These are phyloP conservation scores for Olyra latifolia DNA, from an alignment of 176 grass and related monocot species.

Conservation along the genomic window DNA sequence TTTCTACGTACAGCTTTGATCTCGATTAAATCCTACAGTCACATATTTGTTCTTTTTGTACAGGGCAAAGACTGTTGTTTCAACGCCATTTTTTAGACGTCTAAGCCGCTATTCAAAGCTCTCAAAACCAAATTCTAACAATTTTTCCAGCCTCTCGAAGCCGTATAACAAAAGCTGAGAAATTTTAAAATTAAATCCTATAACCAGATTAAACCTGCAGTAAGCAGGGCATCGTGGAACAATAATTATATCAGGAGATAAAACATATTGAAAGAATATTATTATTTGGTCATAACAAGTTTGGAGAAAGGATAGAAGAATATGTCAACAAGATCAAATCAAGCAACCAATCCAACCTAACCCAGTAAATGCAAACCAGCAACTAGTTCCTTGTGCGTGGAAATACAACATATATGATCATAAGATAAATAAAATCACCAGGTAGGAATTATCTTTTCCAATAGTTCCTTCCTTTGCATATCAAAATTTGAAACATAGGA, in stretches of 20 bases:
- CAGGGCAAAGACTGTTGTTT: no score
- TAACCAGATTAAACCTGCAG: no score
- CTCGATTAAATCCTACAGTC: no score
- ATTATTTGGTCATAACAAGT: not conserved
- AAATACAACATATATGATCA: not conserved
- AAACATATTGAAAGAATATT: not conserved
- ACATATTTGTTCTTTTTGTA: no score
- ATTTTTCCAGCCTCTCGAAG: no score
- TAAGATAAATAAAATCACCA: conserved; percentile 3
- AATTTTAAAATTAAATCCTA: no score
- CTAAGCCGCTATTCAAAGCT: no score
- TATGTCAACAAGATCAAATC: conserved; percentile 2
- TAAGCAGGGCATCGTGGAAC: no score
- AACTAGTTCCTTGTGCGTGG: not conserved
- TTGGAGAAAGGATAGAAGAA: not conserved
- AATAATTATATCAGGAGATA: not conserved
- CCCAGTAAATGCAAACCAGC: not conserved
- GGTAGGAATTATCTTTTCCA: not conserved
- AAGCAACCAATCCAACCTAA: not conserved
- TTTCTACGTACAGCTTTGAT: not conserved
- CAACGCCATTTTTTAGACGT: no score
- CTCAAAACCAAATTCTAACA: no score
- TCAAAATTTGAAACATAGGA: not conserved
- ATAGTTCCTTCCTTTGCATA: not conserved
- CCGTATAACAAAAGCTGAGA: no score